These are phyloP conservation scores for Tricholoma matsutake DNA, from an alignment of 768 basidiomycete species.

Conservation along the genomic window DNA sequence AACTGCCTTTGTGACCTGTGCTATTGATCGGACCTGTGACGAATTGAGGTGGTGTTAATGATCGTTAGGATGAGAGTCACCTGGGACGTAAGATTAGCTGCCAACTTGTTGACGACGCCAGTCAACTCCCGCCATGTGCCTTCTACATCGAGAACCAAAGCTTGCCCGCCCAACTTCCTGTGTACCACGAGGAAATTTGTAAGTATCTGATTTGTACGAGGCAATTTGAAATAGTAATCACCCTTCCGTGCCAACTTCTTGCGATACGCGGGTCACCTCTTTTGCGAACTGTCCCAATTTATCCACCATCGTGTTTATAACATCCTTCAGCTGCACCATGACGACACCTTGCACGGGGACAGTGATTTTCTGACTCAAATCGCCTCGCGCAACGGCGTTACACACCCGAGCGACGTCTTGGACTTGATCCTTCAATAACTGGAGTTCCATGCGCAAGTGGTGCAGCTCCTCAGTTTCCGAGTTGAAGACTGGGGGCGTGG, in stretches of 20 bases:
- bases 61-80: conserved; percentile 15
- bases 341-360: conserved; percentile 76
- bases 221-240: conserved; percentile 14
- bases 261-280: conserved; percentile 83
- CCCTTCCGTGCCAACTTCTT: conserved; percentile 84
- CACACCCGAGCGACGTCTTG: conserved; percentile 80
- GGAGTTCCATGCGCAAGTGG: conserved; percentile 45
- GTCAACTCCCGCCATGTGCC: conserved; percentile 89
- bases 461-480: not conserved
- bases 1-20: conserved; percentile 91
- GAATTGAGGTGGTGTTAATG: not conserved
- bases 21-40: conserved; percentile 72
- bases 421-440: conserved; percentile 79
- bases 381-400: conserved; percentile 75
- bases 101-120: conserved; percentile 78
- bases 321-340: conserved; percentile 79
- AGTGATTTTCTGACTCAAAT: conserved; percentile 75
- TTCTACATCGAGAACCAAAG: conserved; percentile 82
- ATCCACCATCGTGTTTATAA: conserved; percentile 68
- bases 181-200: conserved; percentile 19
- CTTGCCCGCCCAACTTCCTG: conserved; percentile 86
- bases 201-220: not conserved
- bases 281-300: conserved; percentile 84
- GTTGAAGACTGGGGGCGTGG: not conserved
- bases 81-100: conserved; percentile 78